These are phyloP conservation scores for Fennellomyces sp. DNA, from an alignment of 371 early-diverging fungal species.

Conservation along the genomic window DNA sequence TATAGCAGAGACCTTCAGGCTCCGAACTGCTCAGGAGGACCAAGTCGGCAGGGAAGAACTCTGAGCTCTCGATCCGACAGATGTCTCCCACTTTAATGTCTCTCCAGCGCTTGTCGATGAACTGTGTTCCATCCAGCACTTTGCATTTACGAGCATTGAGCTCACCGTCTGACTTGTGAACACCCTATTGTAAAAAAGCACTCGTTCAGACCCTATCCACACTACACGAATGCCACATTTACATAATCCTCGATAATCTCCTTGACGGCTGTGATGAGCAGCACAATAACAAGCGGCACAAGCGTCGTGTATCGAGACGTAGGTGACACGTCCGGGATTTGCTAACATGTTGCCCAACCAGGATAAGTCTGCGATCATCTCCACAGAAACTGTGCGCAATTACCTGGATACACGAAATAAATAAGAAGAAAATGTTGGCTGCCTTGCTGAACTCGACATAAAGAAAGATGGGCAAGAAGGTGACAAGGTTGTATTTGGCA, in stretches of 20 bases:
- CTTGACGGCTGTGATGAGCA: constrained; percentile 94
- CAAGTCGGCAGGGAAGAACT: constrained; percentile 94
- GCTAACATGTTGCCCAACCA: too few relatives aligned
- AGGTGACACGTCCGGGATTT: constrained; percentile 85
- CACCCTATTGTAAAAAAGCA: constrained; percentile 31
- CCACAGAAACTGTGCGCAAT: too few relatives aligned
- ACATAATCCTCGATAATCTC: constrained; percentile 95
- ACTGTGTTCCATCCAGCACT: constrained; percentile 64
- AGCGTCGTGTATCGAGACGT: constrained; percentile 88
- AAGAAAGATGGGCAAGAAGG: constrained; percentile 92
- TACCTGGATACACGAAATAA: constrained; percentile 85
- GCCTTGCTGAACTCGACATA: constrained; percentile 94
- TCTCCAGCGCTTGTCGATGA: constrained; percentile 73
- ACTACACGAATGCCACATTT: constrained; percentile 32
- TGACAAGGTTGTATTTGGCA: constrained; percentile 86
- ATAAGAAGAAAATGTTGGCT: constrained; percentile 95
- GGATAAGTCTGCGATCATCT: too few relatives aligned
- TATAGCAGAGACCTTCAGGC: constrained; percentile 90
- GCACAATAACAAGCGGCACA: constrained; percentile 89
- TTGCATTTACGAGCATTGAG: constrained; percentile 75
- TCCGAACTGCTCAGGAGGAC: constrained; percentile 83
- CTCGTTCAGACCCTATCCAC: neutral
- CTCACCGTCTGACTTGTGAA: constrained; percentile 75
- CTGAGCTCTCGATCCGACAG: constrained; percentile 81
- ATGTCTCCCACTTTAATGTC: constrained; percentile 92